phyloP scores from a whole-genome alignment of 2,329 filamentous ascomycete genomes.

The Alternaria novae-zelandiae region DNA sequence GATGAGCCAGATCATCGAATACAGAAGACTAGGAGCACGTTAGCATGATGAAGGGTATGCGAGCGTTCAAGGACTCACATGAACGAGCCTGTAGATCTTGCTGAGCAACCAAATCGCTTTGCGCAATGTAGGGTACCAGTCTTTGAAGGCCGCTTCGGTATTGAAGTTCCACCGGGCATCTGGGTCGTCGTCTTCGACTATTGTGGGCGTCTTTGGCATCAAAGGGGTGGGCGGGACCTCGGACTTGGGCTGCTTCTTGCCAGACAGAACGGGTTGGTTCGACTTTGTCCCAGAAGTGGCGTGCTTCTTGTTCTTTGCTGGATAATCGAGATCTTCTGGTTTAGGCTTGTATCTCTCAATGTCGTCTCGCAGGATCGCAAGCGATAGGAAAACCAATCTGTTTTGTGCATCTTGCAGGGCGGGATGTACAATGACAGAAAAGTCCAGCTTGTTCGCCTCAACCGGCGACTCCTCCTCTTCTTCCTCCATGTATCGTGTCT shows the following conservation, averaged over 20 bases:
- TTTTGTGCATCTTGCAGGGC: slow-evolving; percentile 72
- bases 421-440: slow-evolving; percentile 66
- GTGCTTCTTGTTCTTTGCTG: slow-evolving; percentile 57
- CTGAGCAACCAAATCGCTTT: slow-evolving; percentile 73
- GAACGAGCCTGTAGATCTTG: slow-evolving; percentile 72
- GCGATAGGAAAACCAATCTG: slow-evolving; percentile 68
- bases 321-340: slow-evolving; percentile 70
- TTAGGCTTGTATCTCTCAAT: slow-evolving; percentile 71
- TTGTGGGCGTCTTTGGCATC: slow-evolving; percentile 57
- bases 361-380: slow-evolving; percentile 68
- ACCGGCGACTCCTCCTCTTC: slow-evolving; percentile 56
- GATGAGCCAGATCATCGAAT: slow-evolving; percentile 75
- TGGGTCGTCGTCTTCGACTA: slow-evolving; percentile 59
- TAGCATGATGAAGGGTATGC: neutral
- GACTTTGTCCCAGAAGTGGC: slow-evolving; percentile 51
- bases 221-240: slow-evolving; percentile 41
- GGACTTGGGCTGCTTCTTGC: slow-evolving; percentile 56
- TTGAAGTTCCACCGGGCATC: slow-evolving; percentile 61
- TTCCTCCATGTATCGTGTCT: slow-evolving; percentile 67
- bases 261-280: slow-evolving; percentile 58
- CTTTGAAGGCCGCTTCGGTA: slow-evolving; percentile 62
- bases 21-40: slow-evolving; percentile 61
- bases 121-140: slow-evolving; percentile 71
- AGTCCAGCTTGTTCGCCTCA: slow-evolving; percentile 65
- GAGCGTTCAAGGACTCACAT: slow-evolving; percentile 53